These are phyloP conservation scores for Candida xyloterini DNA, from an alignment of 805 yeast genomes.

Conservation along the genomic window DNA sequence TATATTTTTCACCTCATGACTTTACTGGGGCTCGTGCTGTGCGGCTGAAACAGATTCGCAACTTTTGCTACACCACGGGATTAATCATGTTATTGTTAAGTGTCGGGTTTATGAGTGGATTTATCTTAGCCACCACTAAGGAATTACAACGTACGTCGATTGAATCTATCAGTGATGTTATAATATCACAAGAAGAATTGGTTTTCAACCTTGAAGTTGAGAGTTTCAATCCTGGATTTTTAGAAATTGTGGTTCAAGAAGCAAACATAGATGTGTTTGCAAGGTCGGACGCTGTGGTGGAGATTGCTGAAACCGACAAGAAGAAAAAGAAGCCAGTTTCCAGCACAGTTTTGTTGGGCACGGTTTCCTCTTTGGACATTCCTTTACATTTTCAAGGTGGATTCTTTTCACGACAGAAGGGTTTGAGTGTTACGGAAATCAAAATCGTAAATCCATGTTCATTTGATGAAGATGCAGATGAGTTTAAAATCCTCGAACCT, in stretches of 20 bases:
- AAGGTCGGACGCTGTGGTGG: constrained; percentile 49
- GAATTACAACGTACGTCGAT: constrained; percentile 71
- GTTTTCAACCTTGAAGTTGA: constrained; percentile 74
- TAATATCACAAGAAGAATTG: constrained; percentile 81
- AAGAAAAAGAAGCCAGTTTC: constrained; percentile 3
- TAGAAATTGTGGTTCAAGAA: constrained; percentile 58
- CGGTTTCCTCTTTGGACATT: constrained; percentile 61
- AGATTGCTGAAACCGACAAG: constrained; percentile 2
- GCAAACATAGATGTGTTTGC: constrained; percentile 86
- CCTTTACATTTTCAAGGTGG: constrained; percentile 77
- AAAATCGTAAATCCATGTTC: constrained; percentile 72
- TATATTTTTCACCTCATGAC: constrained; percentile 37
- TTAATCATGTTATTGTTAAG: constrained; percentile 51
- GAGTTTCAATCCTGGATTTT: constrained; percentile 85
- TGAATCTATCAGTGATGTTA: constrained; percentile 59
- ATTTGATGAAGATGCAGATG: constrained; percentile 23
- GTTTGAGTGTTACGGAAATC: constrained; percentile 63
- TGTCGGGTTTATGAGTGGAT: constrained; percentile 79
- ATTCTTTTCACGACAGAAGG: constrained; percentile 59
- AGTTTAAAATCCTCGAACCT: constrained; percentile 19
- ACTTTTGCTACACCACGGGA: constrained; percentile 41
- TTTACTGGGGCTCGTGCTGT: constrained; percentile 33
- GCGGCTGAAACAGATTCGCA: constrained; percentile 30
- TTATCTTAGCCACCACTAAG: constrained; percentile 79
- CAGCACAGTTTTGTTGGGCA: constrained; percentile 71